Evolutionary conservation across 108 stramenopile genomes (phyloP), one percentile per base, ranked within the genome.

Genomic region (Conticribra weissflogii): DNA sequence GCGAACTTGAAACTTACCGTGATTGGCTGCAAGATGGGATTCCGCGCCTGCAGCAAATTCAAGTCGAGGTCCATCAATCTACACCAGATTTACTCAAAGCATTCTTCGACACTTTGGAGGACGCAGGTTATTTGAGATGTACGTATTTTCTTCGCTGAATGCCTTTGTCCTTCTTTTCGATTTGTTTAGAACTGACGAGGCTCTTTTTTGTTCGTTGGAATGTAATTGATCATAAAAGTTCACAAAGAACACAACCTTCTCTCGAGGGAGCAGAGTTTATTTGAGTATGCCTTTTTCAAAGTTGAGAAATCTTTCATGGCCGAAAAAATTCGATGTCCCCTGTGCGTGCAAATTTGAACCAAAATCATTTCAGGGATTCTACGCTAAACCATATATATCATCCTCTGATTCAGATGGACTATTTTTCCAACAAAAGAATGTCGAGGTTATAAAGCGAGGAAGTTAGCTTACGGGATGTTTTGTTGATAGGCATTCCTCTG

Each of bases 161-260:
- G 12, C 12, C 12, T 41, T 12, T 41, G 12, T 41, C 12, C 36
- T 12, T 41, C 5, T 41, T 41, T 41, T 41, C 12, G 36, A 9
- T 12, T 41, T 41, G 36, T 41, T 41, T 41, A 5, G 12, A 41
- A 41, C 5, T 9, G 12, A 41, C 12, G 36, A 9, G 12, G 12
- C 12, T 41, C 36, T 41, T 41, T 41, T 41, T 41, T 41, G 5
- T 41, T 41, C 5, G 5, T 41, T n/a, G n/a, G 12, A 9, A 41
- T 41, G 5, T 41, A 41, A 41, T 41, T 41, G 5, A 9, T 41
- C 36, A 41, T 9, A 41, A 41, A 5, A 41, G 36, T 85, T 66
- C 78, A 81, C 60, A 86, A 89, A 56, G 88, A 86, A 58, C 71
- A 74, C 23, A 86, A 86, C 54, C 71, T 79, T 28, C n/a, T n/a